Evolutionary conservation across 148 eudicot species (phyloP), one percentile per base, ranked within the genome.

Genomic region (Fallopia convolvulus): DNA sequence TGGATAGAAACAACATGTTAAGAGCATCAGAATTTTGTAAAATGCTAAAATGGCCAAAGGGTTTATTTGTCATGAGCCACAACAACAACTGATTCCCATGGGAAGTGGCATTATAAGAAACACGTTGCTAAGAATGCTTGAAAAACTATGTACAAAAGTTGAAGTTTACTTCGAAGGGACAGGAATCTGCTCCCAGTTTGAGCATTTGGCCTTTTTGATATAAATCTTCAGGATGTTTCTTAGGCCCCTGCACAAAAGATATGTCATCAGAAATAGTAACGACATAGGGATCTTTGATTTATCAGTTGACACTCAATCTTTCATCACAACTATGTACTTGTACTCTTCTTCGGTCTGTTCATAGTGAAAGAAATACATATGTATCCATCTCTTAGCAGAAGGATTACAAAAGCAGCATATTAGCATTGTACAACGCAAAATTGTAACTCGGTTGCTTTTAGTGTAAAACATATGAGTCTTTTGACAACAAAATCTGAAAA

Each of bases 161-260:
- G 36, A 79, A 76, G 77, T 70, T 72, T 85, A 94, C 98, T 90
- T 94, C 72, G 93, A 84, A 53, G 98, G 98, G 41, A 94, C 84
- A 18, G 84, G 80, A 80, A 94, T 82, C 76, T 82, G 88, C 90
- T 94, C 97, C 98, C 98, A 94, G 56, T 86, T 87, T 75, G 88
- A 75, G 80, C 85, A 52, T 77, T 88, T 88, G 40, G 75, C 84
- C 83, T 83, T 90, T 79, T 89, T 92, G 48, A 90, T 78, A 75
- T 85, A 77, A 75, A 94, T 77, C 82, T 88, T 88, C 53, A 92
- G 80, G 77, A 94, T 89, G 86, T 94, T 94, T 79, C 81, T 94
- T 71, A 94, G 84, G 74, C 97, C 94, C 82, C 98, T 94, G 92
- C 81, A 89, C 47, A 5, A 42, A 36, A 39, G 44, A 68, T 68